Evolutionary conservation across 1,284 basidiomycete genomes (phyloP).

Genomic region (Lentinula novae-zelandiae): DNA sequence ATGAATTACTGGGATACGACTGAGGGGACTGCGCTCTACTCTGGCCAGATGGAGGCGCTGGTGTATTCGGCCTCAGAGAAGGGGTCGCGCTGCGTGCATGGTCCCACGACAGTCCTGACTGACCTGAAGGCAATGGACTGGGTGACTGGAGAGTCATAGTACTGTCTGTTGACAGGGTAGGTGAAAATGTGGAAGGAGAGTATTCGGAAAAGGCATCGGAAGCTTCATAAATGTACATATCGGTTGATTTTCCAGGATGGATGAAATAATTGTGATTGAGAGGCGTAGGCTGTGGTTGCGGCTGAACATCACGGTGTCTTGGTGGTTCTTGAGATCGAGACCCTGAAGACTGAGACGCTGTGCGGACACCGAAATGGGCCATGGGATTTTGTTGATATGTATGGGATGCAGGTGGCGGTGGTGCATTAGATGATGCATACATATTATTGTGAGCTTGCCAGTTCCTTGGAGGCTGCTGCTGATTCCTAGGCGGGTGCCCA

Average conservation of each 20-base stretch:
- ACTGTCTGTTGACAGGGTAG: conserved; percentile 49
- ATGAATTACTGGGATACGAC: conserved; percentile 12
- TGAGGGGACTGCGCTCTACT: conserved; percentile 3
- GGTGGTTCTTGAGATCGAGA: conserved; percentile 1
- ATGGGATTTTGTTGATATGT: conserved; percentile 2
- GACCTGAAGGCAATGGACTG: conserved; percentile 24
- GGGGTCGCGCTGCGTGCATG: background rate
- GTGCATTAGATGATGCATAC: background rate
- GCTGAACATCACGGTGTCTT: background rate
- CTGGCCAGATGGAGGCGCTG: background rate
- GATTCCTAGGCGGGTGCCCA: background rate
- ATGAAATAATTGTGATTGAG: conserved; percentile 26
- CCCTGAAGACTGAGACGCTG: background rate
- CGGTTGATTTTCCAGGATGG: conserved; percentile 37
- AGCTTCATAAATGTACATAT: conserved; percentile 58
- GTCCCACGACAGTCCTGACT: conserved; percentile 9
- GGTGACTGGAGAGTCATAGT: conserved; percentile 28
- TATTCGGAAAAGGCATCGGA: conserved; percentile 49
- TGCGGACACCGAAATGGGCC: background rate
- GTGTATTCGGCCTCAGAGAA: conserved; percentile 13
- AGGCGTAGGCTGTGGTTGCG: background rate
- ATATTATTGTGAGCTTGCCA: conserved; percentile 1
- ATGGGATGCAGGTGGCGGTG: background rate
- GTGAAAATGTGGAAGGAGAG: conserved; percentile 39
- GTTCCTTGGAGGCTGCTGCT: background rate